A percentile compares a stretch with the other conserved stretches of the same genome.
Evolutionary conservation across 768 basidiomycete species (phyloP).

Genomic region (Calocybe gangraenosa): DNA sequence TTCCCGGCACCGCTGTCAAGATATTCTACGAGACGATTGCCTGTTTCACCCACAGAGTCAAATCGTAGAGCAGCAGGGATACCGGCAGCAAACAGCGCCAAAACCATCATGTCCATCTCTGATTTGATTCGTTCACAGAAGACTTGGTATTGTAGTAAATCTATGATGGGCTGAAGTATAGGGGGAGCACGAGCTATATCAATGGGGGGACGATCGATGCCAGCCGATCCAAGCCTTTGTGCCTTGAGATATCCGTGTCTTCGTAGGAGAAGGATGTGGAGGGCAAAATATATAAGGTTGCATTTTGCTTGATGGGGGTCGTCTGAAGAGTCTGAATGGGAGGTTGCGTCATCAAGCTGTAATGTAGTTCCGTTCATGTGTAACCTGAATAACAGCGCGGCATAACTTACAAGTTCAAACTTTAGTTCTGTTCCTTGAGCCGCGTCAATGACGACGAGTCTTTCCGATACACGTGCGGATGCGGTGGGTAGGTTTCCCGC

Average conservation of each 20-base stretch:
- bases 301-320: constrained; percentile 36
- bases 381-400: background rate
- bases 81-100: constrained; percentile 47
- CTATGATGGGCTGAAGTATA: constrained; percentile 71
- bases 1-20: constrained; percentile 35
- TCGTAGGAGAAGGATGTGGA: constrained; percentile 63
- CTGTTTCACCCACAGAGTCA: constrained; percentile 63
- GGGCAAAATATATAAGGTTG: constrained; percentile 62
- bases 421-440: constrained; percentile 64
- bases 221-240: constrained; percentile 30
- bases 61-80: constrained; percentile 56
- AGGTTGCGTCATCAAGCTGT: constrained; percentile 30
- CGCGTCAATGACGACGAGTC: constrained; percentile 72
- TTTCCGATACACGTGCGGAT: constrained; percentile 74
- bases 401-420: constrained; percentile 59
- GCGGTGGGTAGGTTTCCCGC: constrained; percentile 74
- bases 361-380: background rate
- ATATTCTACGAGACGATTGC: constrained; percentile 51
- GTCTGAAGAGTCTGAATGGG: constrained; percentile 14
- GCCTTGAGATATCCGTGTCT: constrained; percentile 48
- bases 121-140: constrained; percentile 61
- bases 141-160: constrained; percentile 73
- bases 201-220: constrained; percentile 16
- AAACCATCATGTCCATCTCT: constrained; percentile 50
- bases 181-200: constrained; percentile 30